These are phyloP conservation scores for Trifolium subterraneum DNA, from an alignment of 306 rosid genomes.

Conservation along the genomic window DNA sequence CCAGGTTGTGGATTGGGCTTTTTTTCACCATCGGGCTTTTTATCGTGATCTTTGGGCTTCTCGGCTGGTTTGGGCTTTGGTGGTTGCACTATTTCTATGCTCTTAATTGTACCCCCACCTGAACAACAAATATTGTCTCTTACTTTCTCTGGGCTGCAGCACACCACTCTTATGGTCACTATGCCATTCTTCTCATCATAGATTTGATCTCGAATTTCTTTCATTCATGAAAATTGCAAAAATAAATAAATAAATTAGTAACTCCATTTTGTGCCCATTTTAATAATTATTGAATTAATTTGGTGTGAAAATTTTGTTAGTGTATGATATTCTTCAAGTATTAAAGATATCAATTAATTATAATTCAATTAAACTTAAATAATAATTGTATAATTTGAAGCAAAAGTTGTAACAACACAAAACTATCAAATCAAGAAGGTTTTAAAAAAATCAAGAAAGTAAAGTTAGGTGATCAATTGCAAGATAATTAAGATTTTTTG, in stretches of 20 bases:
- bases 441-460: background rate
- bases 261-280: background rate
- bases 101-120: conserved; percentile 52
- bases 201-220: conserved; percentile 75
- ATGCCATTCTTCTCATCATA: conserved; percentile 59
- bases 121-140: conserved; percentile 53
- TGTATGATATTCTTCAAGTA: too few relatives aligned
- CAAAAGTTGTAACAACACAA: background rate
- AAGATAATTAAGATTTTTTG: background rate
- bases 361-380: too few relatives aligned
- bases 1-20: background rate
- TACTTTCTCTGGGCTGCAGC: conserved; percentile 69
- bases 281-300: background rate
- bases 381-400: background rate
- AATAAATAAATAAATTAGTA: background rate
- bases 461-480: background rate
- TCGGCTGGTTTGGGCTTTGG: conserved; percentile 29
- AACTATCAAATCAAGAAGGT: background rate
- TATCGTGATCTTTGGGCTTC: conserved; percentile 8
- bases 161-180: conserved; percentile 65
- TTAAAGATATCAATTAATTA: too few relatives aligned
- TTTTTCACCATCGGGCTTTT: background rate
- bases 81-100: conserved; percentile 63
- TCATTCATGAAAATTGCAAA: conserved; percentile 47
- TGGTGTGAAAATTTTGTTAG: too few relatives aligned